phyloP scores from a whole-genome alignment of 2,329 filamentous ascomycete genomes.

The Ampelomyces quisqualis region DNA sequence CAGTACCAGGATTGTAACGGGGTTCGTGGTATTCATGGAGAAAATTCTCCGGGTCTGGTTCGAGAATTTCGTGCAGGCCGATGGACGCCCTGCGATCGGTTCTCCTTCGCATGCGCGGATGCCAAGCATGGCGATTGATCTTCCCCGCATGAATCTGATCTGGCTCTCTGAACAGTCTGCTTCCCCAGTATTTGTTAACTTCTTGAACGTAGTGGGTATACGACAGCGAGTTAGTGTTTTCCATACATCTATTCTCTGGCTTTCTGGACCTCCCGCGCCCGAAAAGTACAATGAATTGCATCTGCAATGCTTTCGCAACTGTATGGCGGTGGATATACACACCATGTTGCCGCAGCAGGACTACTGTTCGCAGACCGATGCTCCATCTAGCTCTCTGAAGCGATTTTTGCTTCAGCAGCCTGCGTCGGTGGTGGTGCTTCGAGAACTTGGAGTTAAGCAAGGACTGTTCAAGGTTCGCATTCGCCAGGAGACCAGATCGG shows the following conservation, averaged over 20 bases:
- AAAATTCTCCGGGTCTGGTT: too few relatives aligned
- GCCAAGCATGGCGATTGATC: constrained; percentile 16
- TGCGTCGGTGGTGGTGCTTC: constrained; percentile 30
- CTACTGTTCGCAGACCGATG: constrained; percentile 29
- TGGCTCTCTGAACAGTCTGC: constrained; percentile 26
- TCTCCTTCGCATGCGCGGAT: constrained; percentile 17
- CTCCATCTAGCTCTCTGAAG: constrained; percentile 30
- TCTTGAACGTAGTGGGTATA: constrained; percentile 29
- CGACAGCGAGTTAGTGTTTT: constrained; percentile 18
- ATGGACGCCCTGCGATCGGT: constrained; percentile 5
- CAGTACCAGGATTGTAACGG: too few relatives aligned
- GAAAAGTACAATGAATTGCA: constrained; percentile 34
- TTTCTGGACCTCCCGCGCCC: constrained; percentile 22
- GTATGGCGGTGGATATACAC: constrained; percentile 28
- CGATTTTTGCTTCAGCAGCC: constrained; percentile 17
- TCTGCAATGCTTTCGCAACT: constrained; percentile 30
- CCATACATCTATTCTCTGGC: constrained; percentile 30
- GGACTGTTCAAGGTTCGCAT: constrained; percentile 28
- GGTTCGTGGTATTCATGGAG: too few relatives aligned
- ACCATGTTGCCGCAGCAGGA: constrained; percentile 32
- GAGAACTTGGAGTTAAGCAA: constrained; percentile 15
- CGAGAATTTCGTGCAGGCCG: constrained; percentile 10
- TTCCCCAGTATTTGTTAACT: constrained; percentile 36
- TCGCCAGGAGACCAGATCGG: constrained; percentile 27
- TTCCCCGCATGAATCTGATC: constrained; percentile 8